These are phyloP conservation scores for Ophiosphaerella herpotricha DNA, from an alignment of 2,329 filamentous ascomycete genomes.

Conservation along the genomic window DNA sequence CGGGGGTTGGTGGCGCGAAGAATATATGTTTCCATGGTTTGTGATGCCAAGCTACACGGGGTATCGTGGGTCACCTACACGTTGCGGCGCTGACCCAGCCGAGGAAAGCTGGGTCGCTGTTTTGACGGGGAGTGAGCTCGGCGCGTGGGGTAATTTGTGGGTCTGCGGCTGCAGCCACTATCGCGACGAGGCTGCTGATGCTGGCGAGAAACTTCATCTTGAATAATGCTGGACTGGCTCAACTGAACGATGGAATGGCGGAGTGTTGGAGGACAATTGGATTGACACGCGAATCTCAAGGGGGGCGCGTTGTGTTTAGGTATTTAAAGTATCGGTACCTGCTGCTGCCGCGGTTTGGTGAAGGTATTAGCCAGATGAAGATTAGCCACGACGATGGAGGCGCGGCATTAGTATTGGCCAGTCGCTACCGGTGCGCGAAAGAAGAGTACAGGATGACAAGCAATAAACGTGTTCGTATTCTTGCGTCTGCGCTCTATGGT, in stretches of 20 bases:
- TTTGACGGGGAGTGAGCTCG: conserved; percentile 22
- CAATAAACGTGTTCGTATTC: not conserved
- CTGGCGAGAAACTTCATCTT: conserved; percentile 15
- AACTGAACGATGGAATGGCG: not conserved
- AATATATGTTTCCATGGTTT: too few relatives aligned
- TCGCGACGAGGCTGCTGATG: conserved; percentile 10
- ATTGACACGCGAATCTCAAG: not conserved
- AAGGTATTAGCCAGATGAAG: conserved; percentile 8
- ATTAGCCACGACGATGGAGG: conserved; percentile 3
- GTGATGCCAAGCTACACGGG: too few relatives aligned
- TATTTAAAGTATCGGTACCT: conserved; percentile 8
- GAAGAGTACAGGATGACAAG: not conserved
- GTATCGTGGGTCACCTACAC: conserved; percentile 15
- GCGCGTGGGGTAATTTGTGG: conserved; percentile 26
- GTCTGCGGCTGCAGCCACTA: conserved; percentile 16
- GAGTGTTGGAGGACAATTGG: not conserved
- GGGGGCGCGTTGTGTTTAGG: not conserved
- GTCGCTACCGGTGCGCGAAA: not conserved
- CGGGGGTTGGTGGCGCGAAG: too few relatives aligned
- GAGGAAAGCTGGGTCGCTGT: conserved; percentile 22
- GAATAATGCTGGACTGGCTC: not conserved
- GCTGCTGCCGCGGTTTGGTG: conserved; percentile 2
- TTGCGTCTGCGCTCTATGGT: too few relatives aligned
- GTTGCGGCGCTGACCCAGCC: conserved; percentile 25
- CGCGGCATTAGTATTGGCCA: not conserved